Evolutionary conservation across 2,329 filamentous ascomycete species (phyloP), one percentile per base, ranked within the genome.

Genomic region (Penicillium brevicompactum): DNA sequence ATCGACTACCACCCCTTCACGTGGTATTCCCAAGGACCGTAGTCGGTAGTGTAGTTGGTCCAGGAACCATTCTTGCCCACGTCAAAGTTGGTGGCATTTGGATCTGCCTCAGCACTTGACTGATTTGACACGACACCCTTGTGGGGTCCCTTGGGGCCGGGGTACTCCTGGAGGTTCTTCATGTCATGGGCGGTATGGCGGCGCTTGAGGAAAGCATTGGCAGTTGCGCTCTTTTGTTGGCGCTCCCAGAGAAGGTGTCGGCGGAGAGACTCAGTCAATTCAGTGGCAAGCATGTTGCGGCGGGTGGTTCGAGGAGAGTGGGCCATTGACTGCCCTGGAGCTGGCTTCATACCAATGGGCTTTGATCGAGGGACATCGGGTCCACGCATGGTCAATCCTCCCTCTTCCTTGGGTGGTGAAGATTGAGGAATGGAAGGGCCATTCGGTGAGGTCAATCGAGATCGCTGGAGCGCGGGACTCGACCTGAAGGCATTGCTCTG

Each of bases 161-260:
- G 90, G 67, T 89, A 91, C 72, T 94, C 86, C 76, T 88, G 89
- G 42, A 97, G 82, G 73, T 95, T 95, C 58, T 90, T 89, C 60
- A 97, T 87, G 70, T 97, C 92, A 62, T 93, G 90, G 2, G 93
- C 90, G 18, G 92, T 96, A 72, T 97, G 92, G 56, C 91, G 84
- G 59, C 93, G 86, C 80, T 96, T 95, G 55, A 96, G 82, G 51
- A 93, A 90, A 1, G 92, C 91, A 61, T 93, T 92, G 67, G 88
- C 90, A 7, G 91, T 93, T 32, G 90, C 89, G 56, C 91, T 91
- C 82, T 94, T 96, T 70, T 97, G 93, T 70, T 96, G 91, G 49
- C 94, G 88, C 74, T 99, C 94, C 90, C 91, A 96, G 14, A 97
- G 84, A 14, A 99, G 86, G 67, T 97, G 90, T 65, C 92, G 90